Evolutionary conservation across 2,329 filamentous ascomycete species (phyloP), one percentile per base, ranked within the genome.

Genomic region (Phoma sp.): DNA sequence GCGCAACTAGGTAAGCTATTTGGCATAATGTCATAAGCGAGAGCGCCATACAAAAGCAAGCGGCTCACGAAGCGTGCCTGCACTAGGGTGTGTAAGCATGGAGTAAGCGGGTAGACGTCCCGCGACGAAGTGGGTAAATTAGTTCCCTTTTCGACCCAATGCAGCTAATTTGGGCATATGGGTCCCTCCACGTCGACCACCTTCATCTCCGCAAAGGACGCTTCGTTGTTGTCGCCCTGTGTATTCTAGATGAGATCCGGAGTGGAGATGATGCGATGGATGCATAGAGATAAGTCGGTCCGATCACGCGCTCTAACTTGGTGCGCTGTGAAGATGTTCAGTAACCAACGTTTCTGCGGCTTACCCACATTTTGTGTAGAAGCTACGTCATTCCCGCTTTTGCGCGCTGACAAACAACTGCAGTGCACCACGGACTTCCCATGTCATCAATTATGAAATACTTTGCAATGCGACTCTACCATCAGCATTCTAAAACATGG

Each of bases 341-440:
- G 65, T 57, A 29, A 39, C 28, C 40, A 37, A 49, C 28, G 48
- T 42, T 46, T 42, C 40, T 42, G 28, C 30, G 40, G 21, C 36
- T 17, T 11, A 56, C 30, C 63, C 64, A 52, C 47, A 59, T n/a
- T 25, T 18, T 5, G 43, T 50, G 20, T 21, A 32, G 5, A 21
- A 15, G 11, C 43, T 42, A 53, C 43, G 50, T 53, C 50, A 53
- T 42, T 7, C 18, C 38, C 9, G 36, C 26, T 42, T 26, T 18
- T 37, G 45, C 50, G n/a, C 52, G 68, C 69, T 72, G 60, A 73
- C 67, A 71, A 71, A 73, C 60, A 47, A 45, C 59, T 63, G 57
- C 61, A 56, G 18, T 34, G 26, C 45, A 23, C 63, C 53, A 47
- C 57, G 55, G 59, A 68, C 57, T 42, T 67, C 60, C 69, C 34